Evolutionary conservation across 306 rosid species (phyloP), one percentile per base, ranked within the genome.

Genomic region (Dalbergia cultrata): DNA sequence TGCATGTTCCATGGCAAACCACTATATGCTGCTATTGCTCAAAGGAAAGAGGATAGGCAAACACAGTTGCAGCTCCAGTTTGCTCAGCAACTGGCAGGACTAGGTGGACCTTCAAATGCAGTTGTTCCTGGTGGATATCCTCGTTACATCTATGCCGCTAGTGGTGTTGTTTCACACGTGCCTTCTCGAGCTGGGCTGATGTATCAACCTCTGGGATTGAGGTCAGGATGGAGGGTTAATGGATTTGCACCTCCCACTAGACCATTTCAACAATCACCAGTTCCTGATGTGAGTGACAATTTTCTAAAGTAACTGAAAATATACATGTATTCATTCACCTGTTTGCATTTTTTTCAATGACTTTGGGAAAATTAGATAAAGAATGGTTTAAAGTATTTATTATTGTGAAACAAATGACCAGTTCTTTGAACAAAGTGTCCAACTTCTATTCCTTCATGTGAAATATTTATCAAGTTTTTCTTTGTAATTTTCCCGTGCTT

Each of bases 21-120:
- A 59, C 81, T 94, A 50, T 92, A 91, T 78, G 97, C 90, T 76
- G 91, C 97, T 63, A 83, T 90, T 54, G 98, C 98, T 84, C 97
- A 94, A 78, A 90, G 89, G 87, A 94, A 92, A 85, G 97, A 90
- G 88, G 98, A 92, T 52, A 92, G 98, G 81, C 90, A 88, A 75
- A 88, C 83, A 68, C 93, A 88, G 69, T 67, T 92, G 84, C 93
- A 92, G 86, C 83, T 88, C 62, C 93, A 87, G 22, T 80, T 82
- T 56, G 88, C 93, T 34, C 98, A 90, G 75, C 88, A 84, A 58
- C 45, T 85, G 68, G 79, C 80, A 57, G 97, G 88, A 83, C 71
- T 90, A 59, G 57, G 85, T 13, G 90, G 89, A 64, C 87, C 90
- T 68, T 83, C 96, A 17, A 53, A 90, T 74, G 57, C 94, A 69